Percentiles rank a stretch among this genome's conserved stretches.
These are phyloP conservation scores for Trichoderma orchidacearum DNA, from an alignment of 495 filamentous ascomycete species.

Conservation along the genomic window DNA sequence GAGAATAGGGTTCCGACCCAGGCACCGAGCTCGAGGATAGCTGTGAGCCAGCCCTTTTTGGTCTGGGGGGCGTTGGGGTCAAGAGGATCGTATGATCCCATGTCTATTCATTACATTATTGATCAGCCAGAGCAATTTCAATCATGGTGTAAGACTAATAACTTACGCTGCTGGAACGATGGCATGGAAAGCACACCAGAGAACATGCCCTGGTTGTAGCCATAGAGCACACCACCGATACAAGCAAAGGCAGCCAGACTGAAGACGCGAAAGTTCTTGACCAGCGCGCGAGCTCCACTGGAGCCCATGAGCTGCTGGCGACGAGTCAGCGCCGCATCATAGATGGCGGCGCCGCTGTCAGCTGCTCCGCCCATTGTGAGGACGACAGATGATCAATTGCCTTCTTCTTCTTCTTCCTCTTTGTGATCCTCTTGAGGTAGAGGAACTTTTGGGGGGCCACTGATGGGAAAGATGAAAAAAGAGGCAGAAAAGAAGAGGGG, in stretches of 20 bases:
- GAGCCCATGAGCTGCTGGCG: conserved; percentile 50
- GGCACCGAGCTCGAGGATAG: conserved; percentile 71
- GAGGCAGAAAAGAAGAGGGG: background rate
- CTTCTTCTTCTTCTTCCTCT: background rate
- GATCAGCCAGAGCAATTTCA: no score
- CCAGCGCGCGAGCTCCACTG: conserved; percentile 47
- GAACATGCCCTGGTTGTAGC: conserved; percentile 77
- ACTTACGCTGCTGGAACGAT: conserved; percentile 33
- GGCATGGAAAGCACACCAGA: conserved; percentile 54
- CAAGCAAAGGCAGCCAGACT: conserved; percentile 64
- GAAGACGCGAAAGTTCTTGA: conserved; percentile 60
- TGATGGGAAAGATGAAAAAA: background rate
- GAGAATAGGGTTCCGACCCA: conserved; percentile 68
- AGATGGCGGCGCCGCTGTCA: conserved; percentile 24
- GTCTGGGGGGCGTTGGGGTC: conserved; percentile 44
- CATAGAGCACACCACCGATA: conserved; percentile 52
- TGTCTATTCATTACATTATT: background rate
- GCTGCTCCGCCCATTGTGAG: conserved; percentile 12
- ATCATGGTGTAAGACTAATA: background rate
- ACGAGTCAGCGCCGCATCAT: conserved; percentile 50
- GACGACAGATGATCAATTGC: background rate
- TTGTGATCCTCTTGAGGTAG: no score
- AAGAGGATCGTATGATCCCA: conserved; percentile 3
- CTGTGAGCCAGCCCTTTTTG: conserved; percentile 64
- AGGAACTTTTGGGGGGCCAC: no score